Percentiles rank a stretch among this genome's conserved stretches.
Evolutionary conservation across 192 early-diverging fungal genomes (phyloP).

Genomic region (Umbelopsis ramanniana): DNA sequence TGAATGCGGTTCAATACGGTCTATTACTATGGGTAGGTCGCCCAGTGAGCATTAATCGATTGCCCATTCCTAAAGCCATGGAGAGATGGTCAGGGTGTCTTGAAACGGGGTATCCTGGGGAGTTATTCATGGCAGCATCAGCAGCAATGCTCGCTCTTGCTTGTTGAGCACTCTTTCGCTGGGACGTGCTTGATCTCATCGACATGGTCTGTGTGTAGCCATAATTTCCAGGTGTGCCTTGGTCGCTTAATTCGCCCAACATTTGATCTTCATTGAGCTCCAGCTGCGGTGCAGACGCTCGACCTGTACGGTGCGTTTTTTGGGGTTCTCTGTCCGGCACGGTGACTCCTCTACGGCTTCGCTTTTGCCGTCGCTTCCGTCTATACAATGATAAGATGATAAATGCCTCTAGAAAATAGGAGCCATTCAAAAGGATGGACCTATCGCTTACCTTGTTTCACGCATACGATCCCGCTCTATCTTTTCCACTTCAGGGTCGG

Average conservation of each 20-base stretch:
- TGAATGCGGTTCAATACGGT: not conserved
- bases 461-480: constrained; percentile 84
- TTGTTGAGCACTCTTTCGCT: constrained; percentile 27
- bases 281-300: constrained; percentile 43
- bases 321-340: constrained; percentile 72
- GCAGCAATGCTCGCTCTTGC: constrained; percentile 35
- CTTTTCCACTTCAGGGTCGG: constrained; percentile 75
- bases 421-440: not conserved
- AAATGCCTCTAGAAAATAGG: not conserved
- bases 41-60: not conserved
- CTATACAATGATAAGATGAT: constrained; percentile 42
- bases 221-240: not conserved
- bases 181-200: constrained; percentile 20
- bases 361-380: constrained; percentile 82
- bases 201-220: not conserved
- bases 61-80: not conserved
- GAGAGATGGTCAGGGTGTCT: not conserved
- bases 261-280: constrained; percentile 53
- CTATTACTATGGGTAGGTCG: not conserved
- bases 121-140: constrained; percentile 28
- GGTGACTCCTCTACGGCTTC: constrained; percentile 66
- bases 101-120: not conserved
- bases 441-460: constrained; percentile 58
- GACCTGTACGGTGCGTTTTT: constrained; percentile 63
- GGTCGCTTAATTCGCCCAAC: constrained; percentile 1